These are phyloP conservation scores for Sugiyamaella valdiviana DNA, from an alignment of 805 yeast genomes.

Conservation along the genomic window DNA sequence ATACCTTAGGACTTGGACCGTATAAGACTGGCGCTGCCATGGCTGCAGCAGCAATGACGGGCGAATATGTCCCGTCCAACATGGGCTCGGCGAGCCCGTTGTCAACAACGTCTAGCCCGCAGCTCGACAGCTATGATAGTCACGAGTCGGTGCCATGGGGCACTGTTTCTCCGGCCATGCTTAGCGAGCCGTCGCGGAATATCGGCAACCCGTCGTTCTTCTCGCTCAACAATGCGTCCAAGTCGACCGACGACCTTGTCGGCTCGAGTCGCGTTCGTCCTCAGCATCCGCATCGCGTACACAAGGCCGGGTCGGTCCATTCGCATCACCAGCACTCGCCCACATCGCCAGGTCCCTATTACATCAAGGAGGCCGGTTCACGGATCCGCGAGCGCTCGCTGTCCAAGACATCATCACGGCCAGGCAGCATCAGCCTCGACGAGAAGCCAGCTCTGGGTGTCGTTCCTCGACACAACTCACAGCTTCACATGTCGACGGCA, in stretches of 20 bases:
- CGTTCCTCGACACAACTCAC: background rate
- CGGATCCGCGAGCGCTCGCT: slow-evolving; percentile 10
- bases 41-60: slow-evolving; percentile 17
- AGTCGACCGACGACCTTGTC: slow-evolving; percentile 1
- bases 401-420: slow-evolving; percentile 7
- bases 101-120: slow-evolving; percentile 9
- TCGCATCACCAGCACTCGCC: slow-evolving; percentile 4
- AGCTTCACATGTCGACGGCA: background rate
- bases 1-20: slow-evolving; percentile 11
- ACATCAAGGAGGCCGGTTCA: slow-evolving; percentile 6
- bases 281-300: slow-evolving; percentile 4
- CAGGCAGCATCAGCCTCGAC: slow-evolving; percentile 6
- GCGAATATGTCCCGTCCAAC: slow-evolving; percentile 1
- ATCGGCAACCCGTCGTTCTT: background rate
- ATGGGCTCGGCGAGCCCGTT: slow-evolving; percentile 3
- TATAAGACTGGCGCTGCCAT: slow-evolving; percentile 15
- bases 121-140: slow-evolving; percentile 7
- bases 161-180: slow-evolving; percentile 14
- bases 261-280: background rate
- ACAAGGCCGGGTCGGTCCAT: slow-evolving; percentile 12
- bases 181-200: slow-evolving; percentile 4
- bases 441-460: background rate
- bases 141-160: slow-evolving; percentile 12
- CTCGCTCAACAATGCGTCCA: background rate
- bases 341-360: slow-evolving; percentile 6